Base-by-base conservation (phyloP, 78 protist species). In the Isochrysis galbana region DNA sequence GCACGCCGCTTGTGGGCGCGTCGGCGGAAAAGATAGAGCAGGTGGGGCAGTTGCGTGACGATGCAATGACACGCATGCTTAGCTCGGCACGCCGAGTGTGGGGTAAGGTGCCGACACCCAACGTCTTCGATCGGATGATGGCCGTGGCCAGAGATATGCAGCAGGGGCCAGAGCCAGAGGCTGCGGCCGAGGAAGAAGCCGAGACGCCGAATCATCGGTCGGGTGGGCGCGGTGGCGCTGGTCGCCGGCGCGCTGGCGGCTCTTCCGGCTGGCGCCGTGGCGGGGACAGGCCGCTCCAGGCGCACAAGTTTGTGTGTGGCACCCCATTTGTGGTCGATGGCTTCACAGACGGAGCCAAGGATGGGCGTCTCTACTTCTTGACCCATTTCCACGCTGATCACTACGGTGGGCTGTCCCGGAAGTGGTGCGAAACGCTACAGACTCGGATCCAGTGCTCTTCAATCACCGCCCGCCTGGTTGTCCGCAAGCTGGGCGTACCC, bases 311-410 rank as follows among this genome's bases (percentile, higher is more conserved):
- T 34, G n/a, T 77, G 29, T 32, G 0, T 7, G 86, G 86, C 86
- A 77, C 86, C 48, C 86, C 48, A 2, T 41, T 77, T 38, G 86
- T 77, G 11, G 86, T 77, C n/a, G 86, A 77, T 46, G 86, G 47
- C 29, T 77, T 77, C 86, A n/a, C 47, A 21, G 29, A 21, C 32
- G 29, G 29, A 21, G 29, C 80, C 44, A 19, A 3, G 39, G 34
- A 26, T 5, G 5, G n/a, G 80, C 41, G 4, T 17, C 70, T 83
- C 70, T 86, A 41, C 93, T 94, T 91, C 32, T 92, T 93, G 44
- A 94, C 96, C 32, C 98, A 97, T 93, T 97, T 95, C 46, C 98
- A 97, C 87, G 84, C 97, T 7, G 98, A 97, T 78, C 98, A 97
- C 95, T 96, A 97, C 93, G 89, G 46, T 26, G 98, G 98, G 2